Evolutionary conservation across 78 protist genomes (phyloP), one percentile per base, ranked within the genome.

Genomic region (Pigoraptor vietnamica): DNA sequence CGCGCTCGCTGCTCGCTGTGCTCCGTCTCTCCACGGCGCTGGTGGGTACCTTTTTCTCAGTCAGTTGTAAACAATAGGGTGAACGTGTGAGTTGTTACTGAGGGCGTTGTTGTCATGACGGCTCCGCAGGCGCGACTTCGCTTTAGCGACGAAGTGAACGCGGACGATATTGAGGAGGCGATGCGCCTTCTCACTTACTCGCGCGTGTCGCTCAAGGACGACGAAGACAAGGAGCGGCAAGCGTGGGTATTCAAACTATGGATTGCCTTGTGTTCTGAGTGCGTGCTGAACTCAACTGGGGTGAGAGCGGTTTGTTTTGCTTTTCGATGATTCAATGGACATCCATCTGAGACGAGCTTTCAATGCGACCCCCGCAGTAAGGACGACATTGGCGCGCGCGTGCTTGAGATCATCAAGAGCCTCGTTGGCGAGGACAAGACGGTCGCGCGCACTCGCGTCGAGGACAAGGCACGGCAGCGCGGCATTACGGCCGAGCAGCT

Each of bases 1-100:
- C 99, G 0, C 94, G 99, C 34, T 92, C 99, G 6, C 94, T 99
- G 36, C 97, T 99, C 34, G 97, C 97, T 32, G 95, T 98, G n/a
- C 93, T 99, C 38, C 97, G 99, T 33, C 92, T 99, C 24, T 40
- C 98, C 33, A 98, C 96, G 67, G 99, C 99, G 6, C 38, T 98
- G 89, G 97, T 96, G 40, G 21, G 89, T 34, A 1, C 2, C 21
- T 21, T 1, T 25, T 25, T 36, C 88, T 34, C 88, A 6, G 37
- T 36, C 88, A 40, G 25, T 19, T 25, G 32, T 2, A 79, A 14
- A 79, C 83, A 14, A 25, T 25, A 1, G 14, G 25, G 2, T 14
- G 14, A 19, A 14, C 56, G 14, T 14, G 14, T 40, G 56, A 2
- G 14, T 40, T 14, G 2, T 2, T 14, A 40, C 56, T 19, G 2